These are phyloP conservation scores for Metschnikowia corniflorae DNA, from an alignment of 805 yeast species.

Conservation along the genomic window DNA sequence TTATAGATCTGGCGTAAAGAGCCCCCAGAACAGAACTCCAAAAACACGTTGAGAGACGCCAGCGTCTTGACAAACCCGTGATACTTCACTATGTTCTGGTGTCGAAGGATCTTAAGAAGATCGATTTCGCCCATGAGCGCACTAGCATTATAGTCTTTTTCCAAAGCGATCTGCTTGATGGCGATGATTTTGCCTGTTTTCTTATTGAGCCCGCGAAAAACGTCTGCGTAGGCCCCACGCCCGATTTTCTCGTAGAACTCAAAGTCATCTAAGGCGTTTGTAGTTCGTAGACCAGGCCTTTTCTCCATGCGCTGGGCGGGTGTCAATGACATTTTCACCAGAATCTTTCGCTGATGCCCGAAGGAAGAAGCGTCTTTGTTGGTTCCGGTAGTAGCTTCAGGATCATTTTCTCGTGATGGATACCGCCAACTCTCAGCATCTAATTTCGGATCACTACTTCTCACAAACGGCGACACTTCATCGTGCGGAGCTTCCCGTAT, in stretches of 20 bases:
- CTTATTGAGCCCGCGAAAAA: slow-evolving; percentile 68
- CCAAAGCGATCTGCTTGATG: slow-evolving; percentile 70
- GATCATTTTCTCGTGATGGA: not conserved
- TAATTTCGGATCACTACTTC: no score
- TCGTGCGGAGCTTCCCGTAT: slow-evolving; percentile 1
- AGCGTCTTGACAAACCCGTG: slow-evolving; percentile 62
- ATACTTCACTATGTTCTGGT: slow-evolving; percentile 42
- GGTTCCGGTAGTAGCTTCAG: no score
- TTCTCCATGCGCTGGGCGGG: slow-evolving; percentile 53
- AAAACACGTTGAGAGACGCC: slow-evolving; percentile 50
- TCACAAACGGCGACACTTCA: not conserved
- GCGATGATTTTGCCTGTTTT: slow-evolving; percentile 70
- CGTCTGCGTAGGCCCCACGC: slow-evolving; percentile 88
- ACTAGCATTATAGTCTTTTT: slow-evolving; percentile 41
- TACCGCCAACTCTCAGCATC: not conserved
- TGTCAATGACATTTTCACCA: slow-evolving; percentile 42
- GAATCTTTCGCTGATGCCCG: slow-evolving; percentile 22
- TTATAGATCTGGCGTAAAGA: slow-evolving; percentile 55
- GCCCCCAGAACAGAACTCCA: slow-evolving; percentile 61
- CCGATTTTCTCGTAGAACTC: slow-evolving; percentile 67
- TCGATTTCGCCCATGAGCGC: slow-evolving; percentile 65
- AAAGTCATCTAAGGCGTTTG: slow-evolving; percentile 46
- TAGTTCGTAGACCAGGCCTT: slow-evolving; percentile 34
- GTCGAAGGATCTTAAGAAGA: slow-evolving; percentile 59
- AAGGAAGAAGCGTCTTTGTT: not conserved